phyloP scores from a whole-genome alignment of 192 early-diverging fungal genomes.

The Coemansia sp. region DNA sequence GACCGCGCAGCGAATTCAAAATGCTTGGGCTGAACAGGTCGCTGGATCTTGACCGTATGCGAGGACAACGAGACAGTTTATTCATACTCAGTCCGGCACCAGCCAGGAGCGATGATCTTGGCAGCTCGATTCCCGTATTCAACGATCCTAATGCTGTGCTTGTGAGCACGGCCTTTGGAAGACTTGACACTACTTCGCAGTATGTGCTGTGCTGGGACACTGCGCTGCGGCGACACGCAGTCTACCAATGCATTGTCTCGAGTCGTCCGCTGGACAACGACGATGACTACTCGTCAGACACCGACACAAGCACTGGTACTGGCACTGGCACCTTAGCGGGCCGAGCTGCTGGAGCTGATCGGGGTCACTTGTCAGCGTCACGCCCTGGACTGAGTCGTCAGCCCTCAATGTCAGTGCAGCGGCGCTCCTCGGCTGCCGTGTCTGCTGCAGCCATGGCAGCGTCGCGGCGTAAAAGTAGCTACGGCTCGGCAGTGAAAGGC shows the following conservation, averaged over 20 bases:
- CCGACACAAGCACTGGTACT: neutral
- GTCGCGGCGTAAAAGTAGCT: conserved; percentile 41
- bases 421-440: conserved; percentile 40
- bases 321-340: neutral
- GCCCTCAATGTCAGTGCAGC: conserved; percentile 49
- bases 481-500: conserved; percentile 31
- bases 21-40: conserved; percentile 42
- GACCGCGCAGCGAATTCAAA: conserved; percentile 47
- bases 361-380: conserved; percentile 21
- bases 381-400: conserved; percentile 39
- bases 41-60: conserved; percentile 23
- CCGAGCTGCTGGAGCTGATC: conserved; percentile 10
- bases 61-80: conserved; percentile 5
- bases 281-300: conserved; percentile 4
- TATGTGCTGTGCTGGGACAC: conserved; percentile 54
- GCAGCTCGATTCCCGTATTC: conserved; percentile 27
- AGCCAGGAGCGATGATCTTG: neutral
- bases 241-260: conserved; percentile 34
- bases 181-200: conserved; percentile 19
- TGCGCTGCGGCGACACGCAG: conserved; percentile 18
- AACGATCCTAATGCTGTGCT: conserved; percentile 33
- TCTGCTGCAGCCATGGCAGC: conserved; percentile 30
- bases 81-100: conserved; percentile 43
- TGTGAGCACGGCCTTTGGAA: conserved; percentile 24
- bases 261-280: conserved; percentile 17